Percentiles rank a stretch among this genome's conserved stretches.
Evolutionary conservation across 2,329 filamentous ascomycete genomes (phyloP).

Genomic region (Parastagonospora nodorum): DNA sequence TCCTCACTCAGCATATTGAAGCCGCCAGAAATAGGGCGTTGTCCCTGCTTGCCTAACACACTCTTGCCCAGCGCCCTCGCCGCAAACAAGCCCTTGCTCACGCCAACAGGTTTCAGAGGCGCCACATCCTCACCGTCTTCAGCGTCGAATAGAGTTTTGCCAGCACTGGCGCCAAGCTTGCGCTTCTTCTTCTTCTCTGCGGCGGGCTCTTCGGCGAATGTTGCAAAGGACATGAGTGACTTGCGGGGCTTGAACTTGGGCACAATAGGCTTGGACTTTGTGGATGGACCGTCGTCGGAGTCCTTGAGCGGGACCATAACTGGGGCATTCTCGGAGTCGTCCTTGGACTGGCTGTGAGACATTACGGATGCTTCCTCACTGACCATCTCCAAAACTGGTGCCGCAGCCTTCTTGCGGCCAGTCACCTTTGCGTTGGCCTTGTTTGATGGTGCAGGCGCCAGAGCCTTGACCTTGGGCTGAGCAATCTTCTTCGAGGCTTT

Average conservation of each 20-base stretch:
- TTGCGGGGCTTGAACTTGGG: conserved; percentile 52
- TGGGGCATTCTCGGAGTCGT: conserved; percentile 46
- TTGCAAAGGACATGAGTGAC: conserved; percentile 53
- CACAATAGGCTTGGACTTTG: conserved; percentile 37
- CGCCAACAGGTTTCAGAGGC: conserved; percentile 38
- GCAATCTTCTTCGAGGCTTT: conserved; percentile 32
- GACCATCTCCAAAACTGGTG: conserved; percentile 50
- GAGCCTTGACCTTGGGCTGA: conserved; percentile 47
- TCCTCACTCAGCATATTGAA: conserved; percentile 45
- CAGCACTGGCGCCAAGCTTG: conserved; percentile 67
- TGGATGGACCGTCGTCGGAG: conserved; percentile 30
- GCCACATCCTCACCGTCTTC: conserved; percentile 38
- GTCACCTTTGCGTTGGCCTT: conserved; percentile 50
- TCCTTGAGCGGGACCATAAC: conserved; percentile 43
- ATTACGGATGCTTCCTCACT: conserved; percentile 48
- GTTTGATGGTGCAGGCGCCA: conserved; percentile 51
- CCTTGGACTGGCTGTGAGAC: conserved; percentile 36
- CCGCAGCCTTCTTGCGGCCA: conserved; percentile 45
- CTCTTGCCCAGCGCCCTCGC: conserved; percentile 44
- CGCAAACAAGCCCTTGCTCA: conserved; percentile 45
- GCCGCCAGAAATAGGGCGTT: conserved; percentile 38
- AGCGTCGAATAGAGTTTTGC: conserved; percentile 68
- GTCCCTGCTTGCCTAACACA: conserved; percentile 33
- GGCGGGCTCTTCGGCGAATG: conserved; percentile 47
- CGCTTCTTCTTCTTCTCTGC: conserved; percentile 63